phyloP scores from a whole-genome alignment of 164 flowering plant species.

The Cinnamomum micranthum region DNA sequence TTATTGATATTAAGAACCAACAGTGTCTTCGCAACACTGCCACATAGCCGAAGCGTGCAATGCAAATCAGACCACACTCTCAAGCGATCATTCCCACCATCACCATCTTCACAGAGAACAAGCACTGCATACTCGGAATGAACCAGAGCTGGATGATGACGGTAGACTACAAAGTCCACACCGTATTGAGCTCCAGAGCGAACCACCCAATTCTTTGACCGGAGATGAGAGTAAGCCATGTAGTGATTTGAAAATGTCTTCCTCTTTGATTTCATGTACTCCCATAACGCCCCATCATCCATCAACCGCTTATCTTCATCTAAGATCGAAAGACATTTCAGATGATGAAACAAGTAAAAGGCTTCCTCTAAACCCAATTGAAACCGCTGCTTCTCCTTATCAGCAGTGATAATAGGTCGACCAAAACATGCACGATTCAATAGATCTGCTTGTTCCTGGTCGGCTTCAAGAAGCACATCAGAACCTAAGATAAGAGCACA shows the following conservation, averaged over 20 bases:
- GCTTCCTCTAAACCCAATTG: slow-evolving; percentile 66
- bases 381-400: slow-evolving; percentile 58
- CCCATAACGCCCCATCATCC: slow-evolving; percentile 48
- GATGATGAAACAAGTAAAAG: slow-evolving; percentile 37
- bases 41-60: slow-evolving; percentile 53
- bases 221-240: slow-evolving; percentile 70
- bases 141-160: slow-evolving; percentile 67
- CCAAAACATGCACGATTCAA: slow-evolving; percentile 61
- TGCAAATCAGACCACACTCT: slow-evolving; percentile 69
- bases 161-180: slow-evolving; percentile 72
- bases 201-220: slow-evolving; percentile 79
- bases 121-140: slow-evolving; percentile 78
- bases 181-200: slow-evolving; percentile 71
- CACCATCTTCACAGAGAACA: slow-evolving; percentile 38
- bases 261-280: slow-evolving; percentile 36
- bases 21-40: slow-evolving; percentile 75
- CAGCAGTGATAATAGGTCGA: slow-evolving; percentile 33
- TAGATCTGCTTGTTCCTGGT: slow-evolving; percentile 36
- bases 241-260: slow-evolving; percentile 40
- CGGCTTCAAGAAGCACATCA: slow-evolving; percentile 46
- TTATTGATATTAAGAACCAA: slow-evolving; percentile 40
- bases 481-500: slow-evolving; percentile 47
- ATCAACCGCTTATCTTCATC: slow-evolving; percentile 18
- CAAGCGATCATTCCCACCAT: slow-evolving; percentile 32
- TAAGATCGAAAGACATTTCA: slow-evolving; percentile 45